phyloP scores from a whole-genome alignment of 1,284 basidiomycete species.

The Boletus hoseneyae region DNA sequence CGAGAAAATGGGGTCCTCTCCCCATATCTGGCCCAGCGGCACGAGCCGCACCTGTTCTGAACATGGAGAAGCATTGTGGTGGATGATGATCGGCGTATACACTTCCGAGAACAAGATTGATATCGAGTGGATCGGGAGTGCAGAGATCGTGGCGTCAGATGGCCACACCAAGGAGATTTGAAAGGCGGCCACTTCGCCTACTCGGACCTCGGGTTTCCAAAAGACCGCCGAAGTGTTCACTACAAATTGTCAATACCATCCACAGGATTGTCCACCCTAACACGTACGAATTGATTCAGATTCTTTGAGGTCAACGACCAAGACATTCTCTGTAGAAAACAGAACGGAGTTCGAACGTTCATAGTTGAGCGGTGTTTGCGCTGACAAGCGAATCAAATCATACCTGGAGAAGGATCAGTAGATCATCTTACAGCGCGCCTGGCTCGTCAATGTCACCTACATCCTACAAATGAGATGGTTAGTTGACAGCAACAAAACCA shows the following conservation, averaged over 20 bases:
- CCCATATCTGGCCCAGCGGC: conserved; percentile 18
- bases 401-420: conserved; percentile 69
- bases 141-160: conserved; percentile 41
- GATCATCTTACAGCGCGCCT: conserved; percentile 55
- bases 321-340: conserved; percentile 45
- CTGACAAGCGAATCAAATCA: background rate
- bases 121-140: conserved; percentile 58
- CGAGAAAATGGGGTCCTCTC: conserved; percentile 16
- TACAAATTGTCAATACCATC: conserved; percentile 28
- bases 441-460: conserved; percentile 43
- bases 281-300: conserved; percentile 60
- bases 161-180: conserved; percentile 64
- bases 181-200: conserved; percentile 65
- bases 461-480: conserved; percentile 1
- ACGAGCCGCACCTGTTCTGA: conserved; percentile 20
- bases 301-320: conserved; percentile 63
- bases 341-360: conserved; percentile 62
- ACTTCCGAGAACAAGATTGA: conserved; percentile 52
- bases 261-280: background rate
- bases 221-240: conserved; percentile 68
- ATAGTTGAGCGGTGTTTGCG: background rate
- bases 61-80: conserved; percentile 35
- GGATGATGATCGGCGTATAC: conserved; percentile 44
- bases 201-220: conserved; percentile 59
- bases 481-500: background rate